Evolutionary conservation across 345 rosid species (phyloP), one percentile per base, ranked within the genome.

Genomic region (Salix udensis): DNA sequence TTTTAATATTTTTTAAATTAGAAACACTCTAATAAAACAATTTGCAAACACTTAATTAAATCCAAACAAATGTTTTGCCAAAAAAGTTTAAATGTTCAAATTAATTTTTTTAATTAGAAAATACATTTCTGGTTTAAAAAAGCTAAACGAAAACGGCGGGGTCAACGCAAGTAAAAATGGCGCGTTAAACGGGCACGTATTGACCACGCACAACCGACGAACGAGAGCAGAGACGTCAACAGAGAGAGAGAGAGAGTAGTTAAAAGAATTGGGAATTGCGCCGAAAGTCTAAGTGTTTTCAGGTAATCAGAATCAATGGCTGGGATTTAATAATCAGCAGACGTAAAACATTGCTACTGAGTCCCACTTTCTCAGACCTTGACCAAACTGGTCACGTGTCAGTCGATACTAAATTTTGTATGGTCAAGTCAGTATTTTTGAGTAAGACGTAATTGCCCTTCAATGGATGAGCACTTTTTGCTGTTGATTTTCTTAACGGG

Each of bases 291-390:
- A 40, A 11, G 37, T 68, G 61, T 65, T 0, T n/a, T 2, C 68
- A 48, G 50, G 30, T 50, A 23, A 18, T 26, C 53, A 30, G 71
- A 71, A 70, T 74, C 76, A 68, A 70, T 21, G 79, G 76, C 74
- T 16, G 52, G 39, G 67, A 68, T 36, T 44, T 42, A 7, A 73
- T 53, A 60, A 48, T 11, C 4, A 58, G 28, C 24, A 58, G 28
- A 23, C 28, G 24, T 9, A 3, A 34, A 1, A 2, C 62, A n/a
- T 23, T 58, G 5, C 8, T 15, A 53, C 6, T 10, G 80, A 71
- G 34, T 28, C 80, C 80, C 69, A 19, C 10, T 13, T 4, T 24
- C 48, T 15, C 34, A 2, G 14, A 11, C 7, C 24, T 7, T 19
- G 12, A 2, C 66, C 67, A 19, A 18, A 42, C 19, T 26, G 18